Percentiles rank a stretch among this genome's conserved stretches.
These are phyloP conservation scores for Jamesozyma spencerorum DNA, from an alignment of 805 yeast species.

Conservation along the genomic window DNA sequence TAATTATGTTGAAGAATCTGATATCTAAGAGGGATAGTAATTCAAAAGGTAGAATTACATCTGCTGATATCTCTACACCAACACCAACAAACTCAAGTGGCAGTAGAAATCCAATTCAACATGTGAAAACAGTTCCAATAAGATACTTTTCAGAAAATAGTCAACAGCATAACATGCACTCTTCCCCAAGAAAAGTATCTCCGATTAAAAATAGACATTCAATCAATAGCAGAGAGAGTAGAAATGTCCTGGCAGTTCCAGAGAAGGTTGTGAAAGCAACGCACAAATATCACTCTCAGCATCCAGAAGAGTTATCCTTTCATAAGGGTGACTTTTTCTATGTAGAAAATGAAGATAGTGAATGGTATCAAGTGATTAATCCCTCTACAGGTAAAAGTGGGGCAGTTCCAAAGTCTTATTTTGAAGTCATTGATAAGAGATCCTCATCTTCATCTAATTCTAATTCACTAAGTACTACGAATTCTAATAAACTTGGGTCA, in stretches of 20 bases:
- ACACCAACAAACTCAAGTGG: constrained; percentile 14
- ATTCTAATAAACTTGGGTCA: constrained; percentile 30
- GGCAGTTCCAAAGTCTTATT: constrained; percentile 77
- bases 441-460: constrained; percentile 19
- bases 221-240: constrained; percentile 12
- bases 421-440: constrained; percentile 65
- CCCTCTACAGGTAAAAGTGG: constrained; percentile 74
- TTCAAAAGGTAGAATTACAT: constrained; percentile 25
- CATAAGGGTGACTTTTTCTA: constrained; percentile 81
- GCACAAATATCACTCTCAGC: constrained; percentile 67
- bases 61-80: constrained; percentile 32
- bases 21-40: constrained; percentile 24
- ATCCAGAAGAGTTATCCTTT: constrained; percentile 73
- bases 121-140: constrained; percentile 21
- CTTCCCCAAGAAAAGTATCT: constrained; percentile 4
- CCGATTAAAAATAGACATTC: constrained; percentile 5
- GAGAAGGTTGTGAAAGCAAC: constrained; percentile 77
- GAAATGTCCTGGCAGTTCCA: constrained; percentile 33
- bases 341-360: constrained; percentile 54
- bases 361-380: constrained; percentile 84
- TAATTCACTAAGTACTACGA: constrained; percentile 1
- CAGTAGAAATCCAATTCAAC: constrained; percentile 13
- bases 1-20: constrained; percentile 23
- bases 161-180: constrained; percentile 5
- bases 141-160: constrained; percentile 9